phyloP scores from a whole-genome alignment of 2,329 filamentous ascomycete genomes.

The Ophiostoma piceae region DNA sequence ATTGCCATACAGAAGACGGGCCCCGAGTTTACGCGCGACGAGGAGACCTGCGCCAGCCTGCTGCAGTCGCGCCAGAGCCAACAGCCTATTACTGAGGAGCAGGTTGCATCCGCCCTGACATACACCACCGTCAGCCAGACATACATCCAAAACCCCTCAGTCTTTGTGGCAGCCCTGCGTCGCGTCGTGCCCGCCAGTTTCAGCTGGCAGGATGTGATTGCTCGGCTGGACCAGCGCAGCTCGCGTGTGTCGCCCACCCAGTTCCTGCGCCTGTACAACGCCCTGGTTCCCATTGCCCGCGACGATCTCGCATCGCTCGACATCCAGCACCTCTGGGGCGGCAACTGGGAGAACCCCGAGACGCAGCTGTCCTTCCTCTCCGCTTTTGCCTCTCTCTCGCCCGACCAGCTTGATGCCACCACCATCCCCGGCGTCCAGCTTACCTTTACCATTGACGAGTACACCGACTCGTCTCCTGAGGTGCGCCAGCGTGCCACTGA shows the following conservation, averaged over 20 bases:
- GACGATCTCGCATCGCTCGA: constrained; percentile 62
- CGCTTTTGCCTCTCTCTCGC: constrained; percentile 71
- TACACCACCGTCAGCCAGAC: constrained; percentile 57
- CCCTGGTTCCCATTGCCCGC: constrained; percentile 66
- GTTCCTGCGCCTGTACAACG: constrained; percentile 75
- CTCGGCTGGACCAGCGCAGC: constrained; percentile 73
- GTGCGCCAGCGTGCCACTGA: constrained; percentile 50
- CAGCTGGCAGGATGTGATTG: constrained; percentile 66
- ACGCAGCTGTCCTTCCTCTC: constrained; percentile 92
- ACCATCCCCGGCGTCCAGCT: constrained; percentile 76
- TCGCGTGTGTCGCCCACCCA: constrained; percentile 72
- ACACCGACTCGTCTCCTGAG: constrained; percentile 45
- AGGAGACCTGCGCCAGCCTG: constrained; percentile 58
- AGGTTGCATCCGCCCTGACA: constrained; percentile 74
- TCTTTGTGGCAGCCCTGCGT: constrained; percentile 58
- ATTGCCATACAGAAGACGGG: constrained; percentile 70
- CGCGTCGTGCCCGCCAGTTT: constrained; percentile 59
- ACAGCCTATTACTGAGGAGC: constrained; percentile 65
- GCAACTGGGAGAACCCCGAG: constrained; percentile 77
- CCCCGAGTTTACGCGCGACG: constrained; percentile 65
- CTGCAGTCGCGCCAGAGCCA: constrained; percentile 47
- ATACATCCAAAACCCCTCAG: constrained; percentile 47
- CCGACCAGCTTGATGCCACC: constrained; percentile 73
- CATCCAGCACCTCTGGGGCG: constrained; percentile 86
- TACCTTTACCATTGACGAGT: constrained; percentile 63